phyloP scores from a whole-genome alignment of 23 red algal species.

The Gracilariopsis chorda region DNA sequence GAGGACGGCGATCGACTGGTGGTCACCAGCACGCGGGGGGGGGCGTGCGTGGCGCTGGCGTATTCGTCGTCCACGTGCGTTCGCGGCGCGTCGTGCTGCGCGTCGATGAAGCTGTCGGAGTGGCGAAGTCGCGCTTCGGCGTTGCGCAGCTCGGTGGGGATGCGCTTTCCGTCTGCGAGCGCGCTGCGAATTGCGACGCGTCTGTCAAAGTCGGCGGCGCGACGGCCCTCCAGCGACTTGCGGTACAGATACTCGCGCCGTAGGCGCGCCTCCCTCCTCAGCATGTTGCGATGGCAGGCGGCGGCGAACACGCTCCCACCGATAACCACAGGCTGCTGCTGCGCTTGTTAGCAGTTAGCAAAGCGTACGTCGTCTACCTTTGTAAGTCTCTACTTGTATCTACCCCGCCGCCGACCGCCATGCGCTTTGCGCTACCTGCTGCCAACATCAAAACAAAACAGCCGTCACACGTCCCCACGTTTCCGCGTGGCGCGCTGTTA shows the following conservation, averaged over 20 bases:
- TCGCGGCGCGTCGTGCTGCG: slow-evolving; percentile 52
- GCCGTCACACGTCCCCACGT: too few species aligned
- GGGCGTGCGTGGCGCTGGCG: slow-evolving; percentile 32
- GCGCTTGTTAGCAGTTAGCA: too few species aligned
- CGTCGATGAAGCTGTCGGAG: slow-evolving; percentile 42
- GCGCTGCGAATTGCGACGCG: slow-evolving; percentile 48
- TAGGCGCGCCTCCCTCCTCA: slow-evolving; percentile 76
- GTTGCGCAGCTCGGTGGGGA: slow-evolving; percentile 77
- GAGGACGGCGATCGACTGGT: slow-evolving; percentile 83
- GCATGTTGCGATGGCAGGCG: slow-evolving; percentile 19
- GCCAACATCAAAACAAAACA: too few species aligned
- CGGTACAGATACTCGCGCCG: slow-evolving; percentile 98
- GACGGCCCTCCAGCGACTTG: slow-evolving; percentile 79
- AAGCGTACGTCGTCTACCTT: too few species aligned
- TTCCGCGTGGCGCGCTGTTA: too few species aligned
- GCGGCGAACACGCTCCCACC: too few species aligned
- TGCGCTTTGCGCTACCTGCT: too few species aligned
- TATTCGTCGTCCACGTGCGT: slow-evolving; percentile 97
- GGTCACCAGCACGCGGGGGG: slow-evolving; percentile 90
- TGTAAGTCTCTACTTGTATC: too few species aligned
- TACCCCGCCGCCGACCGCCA: too few species aligned
- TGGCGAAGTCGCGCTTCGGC: slow-evolving; percentile 15
- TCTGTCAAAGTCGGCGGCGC: slow-evolving; percentile 58
- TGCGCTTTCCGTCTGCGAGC: slow-evolving; percentile 38
- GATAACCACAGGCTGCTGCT: too few species aligned